Evolutionary conservation across 2,329 filamentous ascomycete species (phyloP), one percentile per base, ranked within the genome.

Genomic region (Tolypocladium endophyticum): DNA sequence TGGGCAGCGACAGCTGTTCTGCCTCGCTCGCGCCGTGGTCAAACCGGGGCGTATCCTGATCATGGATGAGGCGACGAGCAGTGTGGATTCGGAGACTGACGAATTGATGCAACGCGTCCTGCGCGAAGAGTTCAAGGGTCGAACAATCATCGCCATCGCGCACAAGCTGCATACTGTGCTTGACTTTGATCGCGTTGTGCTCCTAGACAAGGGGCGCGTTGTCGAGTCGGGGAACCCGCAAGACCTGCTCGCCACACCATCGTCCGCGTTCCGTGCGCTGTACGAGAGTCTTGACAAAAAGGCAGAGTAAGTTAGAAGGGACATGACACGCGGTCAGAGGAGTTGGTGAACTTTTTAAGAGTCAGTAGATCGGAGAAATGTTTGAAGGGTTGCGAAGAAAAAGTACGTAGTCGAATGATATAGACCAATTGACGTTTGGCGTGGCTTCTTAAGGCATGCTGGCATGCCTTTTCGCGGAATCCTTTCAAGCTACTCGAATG

Each of bases 121-220:
- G 11, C 60, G 59, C 1, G 60, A 68, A 1, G 68, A 74, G 56
- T 73, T 75, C 33, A 58, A 62, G 2, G 63, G 67, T 0, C 80
- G 81, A 61, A 88, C 86, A 0, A 76, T 88, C 20, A 70, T 78
- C 23, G 69, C 73, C 1, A 69, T 77, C n/a, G 73, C 70, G 0
- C 76, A 78, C 61, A 71, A 75, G 28, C 63, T 77, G n/a, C 70
- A 74, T 8, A 79, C 78, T 3, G 77, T 83, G 43, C 70, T 79
- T 50, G 77, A 78, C 61, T 81, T 79, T 67, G 81, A 84, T 65
- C 73, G 71, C 25, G 73, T 89, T 20, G 85, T 88, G 6, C 87
- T 89, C 64, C 86, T 87, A 3, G 86, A 89, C 69, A 84, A 85
- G 47, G 86, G 87, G 0, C 73, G 72, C 55, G 83, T 84, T 0